phyloP scores from a whole-genome alignment of 805 yeast species.

The Saccharomycopsis schoenii region DNA sequence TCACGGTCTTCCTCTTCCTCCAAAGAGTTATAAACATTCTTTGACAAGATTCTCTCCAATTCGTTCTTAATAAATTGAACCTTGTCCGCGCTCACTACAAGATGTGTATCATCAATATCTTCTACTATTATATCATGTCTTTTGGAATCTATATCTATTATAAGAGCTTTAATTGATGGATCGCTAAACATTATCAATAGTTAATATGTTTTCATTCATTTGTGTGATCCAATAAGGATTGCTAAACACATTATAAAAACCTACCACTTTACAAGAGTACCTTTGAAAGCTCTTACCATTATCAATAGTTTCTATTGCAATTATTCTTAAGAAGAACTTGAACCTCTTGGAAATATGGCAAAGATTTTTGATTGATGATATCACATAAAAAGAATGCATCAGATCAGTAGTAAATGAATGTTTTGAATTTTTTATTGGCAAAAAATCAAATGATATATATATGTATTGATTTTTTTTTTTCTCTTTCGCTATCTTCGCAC shows the following conservation, averaged over 20 bases:
- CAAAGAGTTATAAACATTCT: constrained; percentile 51
- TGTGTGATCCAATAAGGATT: background rate
- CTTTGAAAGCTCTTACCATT: constrained; percentile 17
- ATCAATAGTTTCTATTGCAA: background rate
- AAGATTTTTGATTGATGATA: too few relatives aligned
- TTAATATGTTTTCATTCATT: background rate
- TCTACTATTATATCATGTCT: constrained; percentile 64
- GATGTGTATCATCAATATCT: constrained; percentile 87
- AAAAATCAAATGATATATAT: too few relatives aligned
- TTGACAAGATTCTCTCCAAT: constrained; percentile 62
- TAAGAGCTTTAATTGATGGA: constrained; percentile 84
- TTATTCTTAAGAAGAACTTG: too few relatives aligned
- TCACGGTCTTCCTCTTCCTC: constrained; percentile 48
- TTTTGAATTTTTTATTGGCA: background rate
- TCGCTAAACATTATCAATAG: constrained; percentile 38
- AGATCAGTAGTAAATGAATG: background rate
- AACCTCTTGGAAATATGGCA: too few relatives aligned
- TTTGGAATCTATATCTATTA: constrained; percentile 70
- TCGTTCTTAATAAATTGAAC: constrained; percentile 71
- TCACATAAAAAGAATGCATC: too few relatives aligned
- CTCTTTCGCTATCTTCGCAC: too few relatives aligned
- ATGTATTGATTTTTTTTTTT: too few relatives aligned
- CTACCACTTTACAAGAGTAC: constrained; percentile 16
- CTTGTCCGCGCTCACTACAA: constrained; percentile 68
- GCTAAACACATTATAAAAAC: background rate